Base-by-base conservation (phyloP, 2,329 filamentous ascomycete species). In the Alternaria alternata region DNA sequence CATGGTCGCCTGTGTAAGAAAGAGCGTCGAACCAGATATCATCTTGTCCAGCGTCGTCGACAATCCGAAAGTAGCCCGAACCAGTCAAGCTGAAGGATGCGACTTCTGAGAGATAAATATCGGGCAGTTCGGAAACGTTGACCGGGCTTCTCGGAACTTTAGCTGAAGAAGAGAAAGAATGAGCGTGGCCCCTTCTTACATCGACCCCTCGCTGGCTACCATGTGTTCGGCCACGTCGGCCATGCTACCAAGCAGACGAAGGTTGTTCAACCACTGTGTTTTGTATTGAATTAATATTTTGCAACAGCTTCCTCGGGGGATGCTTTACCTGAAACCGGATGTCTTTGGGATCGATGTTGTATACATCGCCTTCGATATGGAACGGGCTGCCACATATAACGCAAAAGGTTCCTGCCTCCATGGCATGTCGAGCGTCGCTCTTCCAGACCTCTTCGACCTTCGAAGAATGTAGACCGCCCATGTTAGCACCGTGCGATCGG, bases 331-430 rank as follows among this genome's bases (percentile, higher is more conserved):
- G 60, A 54, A 64, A 74, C 8, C 55, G 61, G 3, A 51, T 28
- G 16, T 67, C 64, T 43, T 68, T 64, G 5, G 61, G 42, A 24
- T 73, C 64, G 5, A 73, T 51, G 18, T 68, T 65, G 54, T 71
- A 67, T 14, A 70, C 54, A 11, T 67, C 61, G 5, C 63, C 66
- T 39, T 70, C 59, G 6, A 74, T 53, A 18, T 70, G 68, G 48
- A 75, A 74, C 1, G 68, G 71, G 4, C 64, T 65, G 24, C 73
- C 70, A 41, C 72, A 74, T 16, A 73, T 54, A 1, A 73, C 65
- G 59, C 73, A 75, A 47, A 68, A 73, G 11, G 62, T 62, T 7
- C 64, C 63, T 1, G 59, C 61, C 38, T 74, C 69, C 65, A 74
- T 75, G 2, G 62, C 56, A 20, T 59, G 61, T 18, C 46, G 54